Conservation (phyloP, 2,329 filamentous ascomycete genomes). For the Colletotrichum coccodes region DNA sequence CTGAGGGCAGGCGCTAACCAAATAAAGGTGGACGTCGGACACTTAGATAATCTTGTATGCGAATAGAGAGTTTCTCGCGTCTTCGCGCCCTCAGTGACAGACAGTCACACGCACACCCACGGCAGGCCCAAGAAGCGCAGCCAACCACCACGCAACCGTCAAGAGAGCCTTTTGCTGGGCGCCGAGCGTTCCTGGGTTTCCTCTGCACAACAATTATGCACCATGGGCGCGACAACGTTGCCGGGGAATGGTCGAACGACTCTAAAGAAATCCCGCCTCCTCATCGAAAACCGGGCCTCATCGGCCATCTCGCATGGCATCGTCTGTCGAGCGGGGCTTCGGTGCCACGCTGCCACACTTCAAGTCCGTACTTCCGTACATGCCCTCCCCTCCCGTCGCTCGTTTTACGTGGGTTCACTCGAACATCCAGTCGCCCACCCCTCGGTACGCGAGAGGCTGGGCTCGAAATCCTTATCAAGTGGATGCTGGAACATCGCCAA, state of each 20-base stretch:
- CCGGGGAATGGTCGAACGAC: neutral
- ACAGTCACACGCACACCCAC: neutral
- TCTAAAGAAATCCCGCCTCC: neutral
- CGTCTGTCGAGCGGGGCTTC: slow-evolving; percentile 3
- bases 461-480: too few relatives aligned
- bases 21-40: neutral
- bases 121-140: neutral
- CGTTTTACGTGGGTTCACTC: neutral
- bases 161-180: neutral
- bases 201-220: slow-evolving; percentile 11
- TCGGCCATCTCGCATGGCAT: slow-evolving; percentile 26
- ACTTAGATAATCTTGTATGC: neutral
- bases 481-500: slow-evolving; percentile 8
- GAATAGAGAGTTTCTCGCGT: neutral
- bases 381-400: neutral
- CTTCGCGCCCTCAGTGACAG: slow-evolving; percentile 8
- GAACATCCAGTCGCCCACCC: neutral
- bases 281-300: slow-evolving; percentile 6
- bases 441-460: too few relatives aligned
- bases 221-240: neutral
- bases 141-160: neutral
- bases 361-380: neutral
- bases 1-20: neutral
- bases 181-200: slow-evolving; percentile 10
- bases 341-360: neutral